Base-by-base conservation (phyloP, 495 filamentous ascomycete species). In the Choiromyces venosus region DNA sequence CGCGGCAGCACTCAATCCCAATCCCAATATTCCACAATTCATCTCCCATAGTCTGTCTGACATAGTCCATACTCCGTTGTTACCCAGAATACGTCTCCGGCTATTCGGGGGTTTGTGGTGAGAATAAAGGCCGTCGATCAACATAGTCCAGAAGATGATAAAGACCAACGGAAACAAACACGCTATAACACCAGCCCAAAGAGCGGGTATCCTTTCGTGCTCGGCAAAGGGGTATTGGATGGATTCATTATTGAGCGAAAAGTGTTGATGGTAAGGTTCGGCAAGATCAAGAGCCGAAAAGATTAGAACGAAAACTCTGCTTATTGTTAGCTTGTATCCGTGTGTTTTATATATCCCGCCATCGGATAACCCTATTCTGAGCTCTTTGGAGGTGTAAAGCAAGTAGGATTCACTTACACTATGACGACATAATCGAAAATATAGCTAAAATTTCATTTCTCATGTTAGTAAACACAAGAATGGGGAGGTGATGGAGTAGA, bases 21-120 rank as follows among this genome's bases (percentile, higher is more conserved):
- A 83, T 6, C 93, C 93, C 66, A 95, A 82, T 76, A 92, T 88
- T 9, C 92, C 93, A 68, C 88, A 91, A 74, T 95, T 93, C 79
- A 94, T 84, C 82, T 96, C 91, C 92, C 92, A 95, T 19, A 96
- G 82, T 70, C 91, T 88, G 74, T 92, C 89, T 77, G 87, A 87
- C 80, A 91, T 91, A 18, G 88, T 86, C 74, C 93, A 78, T 39
- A 85, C 86, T 69, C 86, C 81, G 72, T 84, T 83, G 33, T 84
- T 84, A 14, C 77, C 74, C 65, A 80, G 66, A 16, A 80, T 71
- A 38, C 79, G 74, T 46, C 77, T 69, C 18, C 76, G 69, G 18
- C 73, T 35, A 16, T 66, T 68, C 6, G 83, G 79, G 12, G 86
- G 81, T 83, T 89, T 84, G 82, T 92, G 69, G 85, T 93, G 83